Conservation (phyloP, 73 alveolate species). For the Tetrahymena malaccensis region DNA sequence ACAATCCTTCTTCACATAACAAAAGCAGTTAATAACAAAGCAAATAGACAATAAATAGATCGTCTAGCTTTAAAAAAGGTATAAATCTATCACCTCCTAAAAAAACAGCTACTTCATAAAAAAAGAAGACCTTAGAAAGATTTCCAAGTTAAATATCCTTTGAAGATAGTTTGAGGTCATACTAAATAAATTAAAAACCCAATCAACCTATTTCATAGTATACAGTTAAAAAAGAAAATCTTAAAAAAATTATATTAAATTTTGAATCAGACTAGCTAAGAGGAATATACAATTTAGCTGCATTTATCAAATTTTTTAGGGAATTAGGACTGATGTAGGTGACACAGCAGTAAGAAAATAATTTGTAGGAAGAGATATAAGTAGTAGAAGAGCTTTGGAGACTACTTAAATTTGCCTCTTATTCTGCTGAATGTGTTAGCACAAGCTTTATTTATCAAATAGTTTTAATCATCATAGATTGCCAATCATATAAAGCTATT, state of each 20-base stretch:
- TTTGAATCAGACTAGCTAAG: neutral
- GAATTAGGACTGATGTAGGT: neutral
- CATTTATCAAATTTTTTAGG: neutral
- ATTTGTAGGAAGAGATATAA: neutral
- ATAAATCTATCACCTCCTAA: neutral
- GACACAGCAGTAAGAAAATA: neutral
- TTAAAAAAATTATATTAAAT: neutral
- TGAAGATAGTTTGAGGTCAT: neutral
- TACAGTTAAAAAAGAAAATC: neutral
- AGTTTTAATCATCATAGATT: neutral
- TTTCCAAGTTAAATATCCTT: neutral
- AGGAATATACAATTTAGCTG: neutral
- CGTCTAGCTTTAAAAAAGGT: neutral
- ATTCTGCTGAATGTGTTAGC: neutral
- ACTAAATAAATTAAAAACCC: neutral
- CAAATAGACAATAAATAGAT: neutral
- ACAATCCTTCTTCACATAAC: neutral
- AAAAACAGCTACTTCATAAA: neutral
- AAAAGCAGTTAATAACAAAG: neutral
- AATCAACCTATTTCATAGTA: neutral
- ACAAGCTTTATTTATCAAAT: neutral
- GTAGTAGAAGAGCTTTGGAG: neutral
- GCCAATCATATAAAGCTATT: neutral
- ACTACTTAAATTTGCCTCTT: neutral
- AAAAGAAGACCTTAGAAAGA: neutral